Base-by-base conservation (phyloP, 1,284 basidiomycete species). In the Exobasidium rhododendri region DNA sequence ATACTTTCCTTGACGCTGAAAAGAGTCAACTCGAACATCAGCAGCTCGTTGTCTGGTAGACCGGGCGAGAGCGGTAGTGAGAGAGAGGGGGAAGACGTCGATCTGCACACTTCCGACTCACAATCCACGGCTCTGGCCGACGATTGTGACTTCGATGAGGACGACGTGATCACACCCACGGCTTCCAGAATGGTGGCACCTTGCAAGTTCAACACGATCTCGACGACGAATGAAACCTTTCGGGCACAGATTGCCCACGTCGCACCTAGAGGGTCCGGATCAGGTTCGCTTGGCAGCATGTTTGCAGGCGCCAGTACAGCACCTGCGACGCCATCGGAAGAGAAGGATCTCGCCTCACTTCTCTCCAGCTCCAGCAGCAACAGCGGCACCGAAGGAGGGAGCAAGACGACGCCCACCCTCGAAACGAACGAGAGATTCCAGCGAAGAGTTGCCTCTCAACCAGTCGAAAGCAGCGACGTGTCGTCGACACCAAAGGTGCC, bases 1-100 rank as follows among this genome's bases (percentile, higher is more conserved):
- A 73, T 74, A 35, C 64, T 76, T 6, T 70, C 73, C 2, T 32
- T 76, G 47, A 73, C 66, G 14, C 56, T 74, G 46, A 59, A 70
- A 28, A 65, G 73, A 2, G 73, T 74, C 3, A 64, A 67, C 13
- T 75, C 73, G 1, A 68, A 63, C 20, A 64, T 71, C 46, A 73
- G 70, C n/a, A 73, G 70, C n/a, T 46, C 58, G 14, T 7, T 3
- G 31, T 58, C 56, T 29, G 35, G 35, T 40, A 40, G 10, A 17
- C 10, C 20, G 24, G 45, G 7, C 31, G 14, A 24, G 11, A 14
- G 45, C 46, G 13, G 32, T 17, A 6, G 55, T 4, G 49, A 6
- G 14, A 45, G 44, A 45, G 24, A 3, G 10, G 17, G 44, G 3
- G 24, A 10, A 45, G 17, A n/a, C n/a, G n/a, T n/a, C n/a, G n/a